Base-by-base conservation (phyloP, 345 rosid species). In the Syzygium aqueum region DNA sequence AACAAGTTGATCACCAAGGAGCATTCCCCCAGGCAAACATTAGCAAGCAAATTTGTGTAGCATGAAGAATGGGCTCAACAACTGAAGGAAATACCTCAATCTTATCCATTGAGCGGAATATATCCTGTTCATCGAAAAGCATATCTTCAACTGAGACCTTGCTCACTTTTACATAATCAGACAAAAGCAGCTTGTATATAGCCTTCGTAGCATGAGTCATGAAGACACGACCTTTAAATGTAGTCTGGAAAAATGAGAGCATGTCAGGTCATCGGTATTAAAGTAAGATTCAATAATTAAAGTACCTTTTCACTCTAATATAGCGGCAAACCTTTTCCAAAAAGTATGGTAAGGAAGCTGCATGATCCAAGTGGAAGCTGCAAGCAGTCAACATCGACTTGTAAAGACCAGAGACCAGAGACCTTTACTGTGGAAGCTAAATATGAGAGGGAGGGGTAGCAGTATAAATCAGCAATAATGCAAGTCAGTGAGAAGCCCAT, bases 281-380 rank as follows among this genome's bases (percentile, higher is more conserved):
- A 22, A 51, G 51, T 3, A 40, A 84, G 54, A 14, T 63, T 12
- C 27, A 33, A 84, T 30, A 80, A 22, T 14, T 17, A 22, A 53
- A 23, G 14, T 52, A 28, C 21, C 22, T 28, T 65, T 49, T 7
- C 25, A 54, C 10, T 0, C 61, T 84, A 85, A 77, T 49, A 86
- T 65, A 89, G 27, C 77, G n/a, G 89, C 89, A 88, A 90, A 97
- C 99, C 98, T 96, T 96, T 90, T 96, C 99, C 59, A 97, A 93
- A 90, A 97, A 95, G 89, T 97, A 97, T 77, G 99, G 99, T 49
- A 97, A 86, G 53, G 98, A 97, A 53, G 99, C 99, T 87, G 98
- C 99, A 93, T 97, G 99, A 93, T 96, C 99, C 95, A 97, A 92
- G 93, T 97, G 99, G 95, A 97, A 97, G 91, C 99, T 97, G 96